Evolutionary conservation across 164 flowering plant genomes (phyloP), one percentile per base, ranked within the genome.

Genomic region (Liquidambar formosana): DNA sequence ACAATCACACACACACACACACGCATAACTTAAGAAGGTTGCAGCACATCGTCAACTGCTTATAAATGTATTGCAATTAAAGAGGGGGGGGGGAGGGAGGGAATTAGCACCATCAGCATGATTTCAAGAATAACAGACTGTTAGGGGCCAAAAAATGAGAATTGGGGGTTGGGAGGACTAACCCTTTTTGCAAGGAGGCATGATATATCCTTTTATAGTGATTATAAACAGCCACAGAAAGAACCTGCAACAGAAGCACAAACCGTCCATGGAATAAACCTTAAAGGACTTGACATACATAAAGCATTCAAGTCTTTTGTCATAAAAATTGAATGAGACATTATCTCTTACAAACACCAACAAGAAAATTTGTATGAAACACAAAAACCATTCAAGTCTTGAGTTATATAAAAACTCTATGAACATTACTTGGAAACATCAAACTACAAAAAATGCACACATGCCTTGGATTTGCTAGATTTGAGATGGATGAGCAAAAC

Each of bases 161-260:
- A 41, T 23, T 25, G 18, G 45, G 51, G 47, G 19, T 25, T 49
- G 47, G 12, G 12, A 63, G 41, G 68, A 80, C 89, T 76, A 80
- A 94, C 98, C 95, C 92, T 82, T 87, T 92, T 54, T 77, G 82
- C 77, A 75, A 38, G 43, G 91, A 82, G 23, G 83, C 79, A 69
- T 87, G 80, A 49, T 84, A 85, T 54, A 94, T 89, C 81, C 99
- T 84, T 75, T 93, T 95, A 70, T 95, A 95, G 75, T 95, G 99
- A 66, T 95, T 92, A 71, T 95, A 85, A 51, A 95, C 99, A 73
- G 96, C 99, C 54, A 95, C 99, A 27, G 99, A 87, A 44, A 95
- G 96, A 75, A 93, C 97, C 99, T 95, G 85, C 69, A 72, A 65
- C 13, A 73, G 10, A 73, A 51, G 61, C 13, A 70, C 8, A 26